phyloP scores from a whole-genome alignment of 495 filamentous ascomycete species.

The Tuber calosporum region DNA sequence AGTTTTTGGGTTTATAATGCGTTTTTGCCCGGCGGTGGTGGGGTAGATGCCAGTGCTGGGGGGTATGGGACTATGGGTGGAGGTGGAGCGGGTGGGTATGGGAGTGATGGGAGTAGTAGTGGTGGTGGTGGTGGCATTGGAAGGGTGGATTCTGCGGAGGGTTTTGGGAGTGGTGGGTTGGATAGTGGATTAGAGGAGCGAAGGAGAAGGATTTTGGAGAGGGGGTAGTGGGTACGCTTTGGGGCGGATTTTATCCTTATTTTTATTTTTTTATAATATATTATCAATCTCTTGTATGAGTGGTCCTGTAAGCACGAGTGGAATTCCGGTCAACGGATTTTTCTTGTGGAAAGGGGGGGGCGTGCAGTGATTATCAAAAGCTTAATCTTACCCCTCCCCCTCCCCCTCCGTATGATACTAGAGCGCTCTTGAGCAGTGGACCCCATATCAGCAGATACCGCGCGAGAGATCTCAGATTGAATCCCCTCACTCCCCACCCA shows the following conservation, averaged over 20 bases:
- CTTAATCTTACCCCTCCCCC: no score
- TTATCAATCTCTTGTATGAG: background rate
- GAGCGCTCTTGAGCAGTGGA: no score
- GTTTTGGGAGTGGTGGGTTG: background rate
- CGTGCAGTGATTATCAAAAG: no score
- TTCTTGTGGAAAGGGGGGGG: no score
- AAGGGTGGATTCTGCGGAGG: background rate
- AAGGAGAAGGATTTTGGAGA: background rate
- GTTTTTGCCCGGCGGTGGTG: background rate
- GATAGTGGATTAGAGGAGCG: background rate
- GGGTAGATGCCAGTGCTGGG: slow-evolving; percentile 8
- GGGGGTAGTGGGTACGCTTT: background rate
- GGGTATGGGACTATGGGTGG: slow-evolving; percentile 19
- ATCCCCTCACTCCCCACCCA: no score
- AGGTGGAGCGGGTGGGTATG: slow-evolving; percentile 10
- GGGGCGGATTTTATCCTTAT: background rate
- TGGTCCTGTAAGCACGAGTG: background rate
- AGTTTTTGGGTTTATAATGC: slow-evolving; percentile 33
- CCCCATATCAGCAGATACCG: no score
- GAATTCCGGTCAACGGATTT: background rate
- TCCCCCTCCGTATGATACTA: no score
- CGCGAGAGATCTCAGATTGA: no score
- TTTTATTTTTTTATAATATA: background rate
- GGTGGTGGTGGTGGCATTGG: slow-evolving; percentile 14
- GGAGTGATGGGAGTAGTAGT: slow-evolving; percentile 21